These are phyloP conservation scores for Fusarium sp. DNA, from an alignment of 2,329 filamentous ascomycete species.

Conservation along the genomic window DNA sequence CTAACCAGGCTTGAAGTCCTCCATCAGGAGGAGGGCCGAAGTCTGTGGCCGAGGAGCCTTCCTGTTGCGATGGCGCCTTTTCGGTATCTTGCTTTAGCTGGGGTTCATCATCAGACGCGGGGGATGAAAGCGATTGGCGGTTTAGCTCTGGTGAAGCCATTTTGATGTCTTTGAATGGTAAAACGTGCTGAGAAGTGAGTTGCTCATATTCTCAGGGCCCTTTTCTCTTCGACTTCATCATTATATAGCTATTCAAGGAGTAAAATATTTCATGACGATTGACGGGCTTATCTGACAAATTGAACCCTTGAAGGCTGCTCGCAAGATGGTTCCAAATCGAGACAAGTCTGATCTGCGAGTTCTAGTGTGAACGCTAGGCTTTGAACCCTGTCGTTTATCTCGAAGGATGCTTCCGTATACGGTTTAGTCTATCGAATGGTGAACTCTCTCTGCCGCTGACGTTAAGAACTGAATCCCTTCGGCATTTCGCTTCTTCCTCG, in stretches of 20 bases:
- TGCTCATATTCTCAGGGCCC: no score
- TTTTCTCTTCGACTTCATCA: accelerated
- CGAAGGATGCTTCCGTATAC: neutral
- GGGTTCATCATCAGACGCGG: neutral
- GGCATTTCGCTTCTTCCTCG: neutral
- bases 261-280: neutral
- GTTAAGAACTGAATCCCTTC: neutral
- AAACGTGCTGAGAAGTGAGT: accelerated
- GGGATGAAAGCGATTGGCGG: neutral
- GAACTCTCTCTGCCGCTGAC: neutral
- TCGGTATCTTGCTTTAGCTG: neutral
- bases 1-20: constrained; percentile 7
- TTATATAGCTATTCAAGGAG: constrained; percentile 1
- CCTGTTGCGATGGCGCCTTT: neutral
- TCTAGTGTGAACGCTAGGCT: neutral
- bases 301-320: constrained; percentile 4
- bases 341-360: neutral
- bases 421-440: neutral
- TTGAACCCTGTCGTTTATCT: neutral
- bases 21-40: constrained; percentile 15
- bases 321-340: constrained; percentile 4
- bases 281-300: constrained; percentile 23
- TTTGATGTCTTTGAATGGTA: no score
- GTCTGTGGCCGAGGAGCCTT: neutral
- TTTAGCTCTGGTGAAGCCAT: neutral